phyloP scores from a whole-genome alignment of 352 stramenopile genomes.

The Pythium plurisporium region DNA sequence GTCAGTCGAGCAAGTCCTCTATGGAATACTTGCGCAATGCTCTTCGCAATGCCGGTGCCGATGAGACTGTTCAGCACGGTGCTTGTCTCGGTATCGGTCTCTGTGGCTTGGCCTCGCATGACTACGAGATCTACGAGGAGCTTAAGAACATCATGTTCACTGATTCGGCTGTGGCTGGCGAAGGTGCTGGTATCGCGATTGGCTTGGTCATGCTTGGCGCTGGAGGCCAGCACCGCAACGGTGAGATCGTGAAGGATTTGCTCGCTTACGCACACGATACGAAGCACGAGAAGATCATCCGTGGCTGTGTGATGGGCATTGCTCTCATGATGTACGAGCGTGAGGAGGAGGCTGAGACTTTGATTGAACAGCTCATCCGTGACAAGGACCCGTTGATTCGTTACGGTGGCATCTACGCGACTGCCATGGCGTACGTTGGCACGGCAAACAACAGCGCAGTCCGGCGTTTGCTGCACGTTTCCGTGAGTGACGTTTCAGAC shows the following conservation, averaged over 20 bases:
- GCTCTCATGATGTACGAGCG: slow-evolving; percentile 98
- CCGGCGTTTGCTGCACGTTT: slow-evolving; percentile 95
- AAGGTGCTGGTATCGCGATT: slow-evolving; percentile 97
- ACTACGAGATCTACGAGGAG: slow-evolving; percentile 95
- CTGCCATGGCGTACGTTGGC: slow-evolving; percentile 97
- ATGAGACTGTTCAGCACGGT: slow-evolving; percentile 98
- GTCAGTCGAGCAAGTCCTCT: slow-evolving; percentile 74
- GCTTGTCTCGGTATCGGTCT: slow-evolving; percentile 97
- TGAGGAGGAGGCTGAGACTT: slow-evolving; percentile 93
- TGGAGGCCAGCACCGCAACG: slow-evolving; percentile 81
- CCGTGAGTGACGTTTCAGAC: slow-evolving; percentile 98
- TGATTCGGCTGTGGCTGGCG: slow-evolving; percentile 96
- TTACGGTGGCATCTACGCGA: slow-evolving; percentile 97
- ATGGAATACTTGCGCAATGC: slow-evolving; percentile 86
- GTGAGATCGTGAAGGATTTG: slow-evolving; percentile 90
- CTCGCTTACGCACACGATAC: slow-evolving; percentile 98
- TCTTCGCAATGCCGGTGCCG: slow-evolving; percentile 81
- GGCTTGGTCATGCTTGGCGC: slow-evolving; percentile 96
- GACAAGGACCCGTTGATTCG: slow-evolving; percentile 98
- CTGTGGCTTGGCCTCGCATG: slow-evolving; percentile 91
- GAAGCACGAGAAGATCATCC: slow-evolving; percentile 99
- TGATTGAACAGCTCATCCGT: slow-evolving; percentile 96
- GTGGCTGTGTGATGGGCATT: slow-evolving; percentile 96
- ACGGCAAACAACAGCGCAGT: slow-evolving; percentile 98
- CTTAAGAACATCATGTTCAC: slow-evolving; percentile 97